Evolutionary conservation across 257 asterid species (phyloP).

Genomic region (Catharanthus roseus): DNA sequence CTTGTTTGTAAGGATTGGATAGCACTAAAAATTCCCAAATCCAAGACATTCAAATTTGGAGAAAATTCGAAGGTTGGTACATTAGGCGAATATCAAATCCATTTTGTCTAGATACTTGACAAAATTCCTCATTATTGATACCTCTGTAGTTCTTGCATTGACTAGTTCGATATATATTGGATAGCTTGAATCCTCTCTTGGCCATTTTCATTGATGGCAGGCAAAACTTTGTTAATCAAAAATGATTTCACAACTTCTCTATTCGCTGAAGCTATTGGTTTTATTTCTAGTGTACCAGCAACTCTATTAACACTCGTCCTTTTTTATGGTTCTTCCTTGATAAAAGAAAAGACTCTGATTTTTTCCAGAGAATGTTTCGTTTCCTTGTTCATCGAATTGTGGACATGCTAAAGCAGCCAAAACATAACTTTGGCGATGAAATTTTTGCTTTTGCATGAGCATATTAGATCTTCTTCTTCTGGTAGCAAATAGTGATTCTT

Average conservation of each 20-base stretch:
- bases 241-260: not conserved
- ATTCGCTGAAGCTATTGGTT: not conserved
- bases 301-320: not conserved
- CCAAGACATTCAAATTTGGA: slow-evolving; percentile 2
- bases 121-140: not conserved
- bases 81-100: not conserved
- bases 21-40: not conserved
- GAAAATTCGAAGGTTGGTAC: not conserved
- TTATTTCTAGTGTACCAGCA: not conserved
- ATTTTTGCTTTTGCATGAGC: not conserved
- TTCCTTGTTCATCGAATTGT: not conserved
- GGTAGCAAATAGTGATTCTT: too few species aligned
- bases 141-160: not conserved
- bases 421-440: not conserved
- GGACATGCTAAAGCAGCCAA: slow-evolving; percentile 5
- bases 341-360: slow-evolving; percentile 2
- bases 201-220: too few species aligned
- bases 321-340: not conserved
- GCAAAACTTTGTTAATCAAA: not conserved
- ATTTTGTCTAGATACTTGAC: not conserved
- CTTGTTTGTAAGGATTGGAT: not conserved
- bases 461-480: too few species aligned
- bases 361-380: slow-evolving; percentile 2
- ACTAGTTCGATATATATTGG: not conserved
- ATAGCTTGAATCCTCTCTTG: not conserved